Base-by-base conservation (phyloP, 441 rosid species). In the Syzygium syzygioides region DNA sequence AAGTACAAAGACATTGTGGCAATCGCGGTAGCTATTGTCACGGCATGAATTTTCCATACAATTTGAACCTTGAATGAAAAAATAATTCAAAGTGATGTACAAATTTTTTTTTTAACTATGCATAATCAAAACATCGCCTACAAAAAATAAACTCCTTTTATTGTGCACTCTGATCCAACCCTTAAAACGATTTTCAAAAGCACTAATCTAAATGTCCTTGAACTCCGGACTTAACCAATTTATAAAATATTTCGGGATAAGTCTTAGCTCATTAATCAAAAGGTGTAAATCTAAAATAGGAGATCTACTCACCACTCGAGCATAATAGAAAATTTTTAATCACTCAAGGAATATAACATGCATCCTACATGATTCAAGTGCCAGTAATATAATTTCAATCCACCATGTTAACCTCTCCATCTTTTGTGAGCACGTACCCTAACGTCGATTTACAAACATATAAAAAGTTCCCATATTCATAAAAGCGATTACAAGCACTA, bases 231-330 rank as follows among this genome's bases (percentile, higher is more conserved):
- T 18, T 18, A 6, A 68, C 7, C 14, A 19, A 34, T 68, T 23
- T 19, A 0, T 68, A 19, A 68, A 34, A 10, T 68, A 34, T 19
- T 32, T 32, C 20, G 3, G 48, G 3, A 41, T 11, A 14, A 68
- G 28, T 19, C 3, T 1, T 3, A 3, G 4, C 14, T 5, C 2
- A 1, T 0, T 34, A 10, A 68, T 19, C 5, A 25, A 10, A 34
- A 68, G 0, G 10, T 64, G 7, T 9, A 66, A 0, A 6, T 66
- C 25, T 66, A 32, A 66, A 66, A 17, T 32, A 19, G 4, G 45
- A 66, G 6, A 66, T 20, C 10, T 64, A 64, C 14, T 66, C 45
- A 32, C 25, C 79, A 4, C 25, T 32, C 0, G 2, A 66, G 11
- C 60, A 56, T 4, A 56, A 56, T 56, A 9, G 28, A 23, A 56